Conservation (phyloP, 768 basidiomycete species). For the Clitopilus passeckerianus region DNA sequence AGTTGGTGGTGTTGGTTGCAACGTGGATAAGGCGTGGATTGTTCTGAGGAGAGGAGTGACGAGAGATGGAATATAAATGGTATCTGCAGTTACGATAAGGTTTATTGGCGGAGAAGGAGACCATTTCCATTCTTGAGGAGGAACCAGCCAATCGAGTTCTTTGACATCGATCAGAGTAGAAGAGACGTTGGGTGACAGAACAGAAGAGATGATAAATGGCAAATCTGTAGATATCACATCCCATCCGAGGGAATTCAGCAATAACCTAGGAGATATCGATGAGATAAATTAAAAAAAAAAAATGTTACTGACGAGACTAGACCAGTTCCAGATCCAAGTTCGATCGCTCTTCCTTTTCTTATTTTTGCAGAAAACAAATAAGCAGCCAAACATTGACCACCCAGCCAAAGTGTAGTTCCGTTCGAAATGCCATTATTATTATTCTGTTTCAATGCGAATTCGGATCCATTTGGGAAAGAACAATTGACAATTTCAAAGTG, state of each 20-base stretch:
- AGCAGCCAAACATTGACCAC: conserved; percentile 67
- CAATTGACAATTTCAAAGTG: conserved; percentile 46
- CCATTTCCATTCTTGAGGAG: conserved; percentile 55
- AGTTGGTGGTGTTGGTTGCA: conserved; percentile 30
- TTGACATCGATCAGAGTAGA: conserved; percentile 55
- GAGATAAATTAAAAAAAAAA: conserved; percentile 1
- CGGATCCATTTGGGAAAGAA: conserved; percentile 22
- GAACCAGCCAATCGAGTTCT: conserved; percentile 67
- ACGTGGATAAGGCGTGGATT: conserved; percentile 45
- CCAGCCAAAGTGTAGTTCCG: conserved; percentile 84
- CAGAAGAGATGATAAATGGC: conserved; percentile 52
- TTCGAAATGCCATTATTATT: conserved; percentile 57
- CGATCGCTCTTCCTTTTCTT: conserved; percentile 47
- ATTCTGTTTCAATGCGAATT: conserved; percentile 49
- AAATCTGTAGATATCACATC: conserved; percentile 77
- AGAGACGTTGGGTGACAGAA: conserved; percentile 59
- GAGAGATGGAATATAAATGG: conserved; percentile 63
- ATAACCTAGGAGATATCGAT: conserved; percentile 39
- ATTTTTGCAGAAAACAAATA: conserved; percentile 33
- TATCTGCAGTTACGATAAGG: conserved; percentile 80
- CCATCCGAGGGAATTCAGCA: conserved; percentile 65
- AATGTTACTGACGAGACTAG: conserved; percentile 57
- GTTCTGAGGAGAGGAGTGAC: conserved; percentile 67
- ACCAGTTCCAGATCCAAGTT: conserved; percentile 82
- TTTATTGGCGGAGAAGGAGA: conserved; percentile 58